Evolutionary conservation across 2,329 filamentous ascomycete genomes (phyloP).

Genomic region (Pseudomassariella vexata): DNA sequence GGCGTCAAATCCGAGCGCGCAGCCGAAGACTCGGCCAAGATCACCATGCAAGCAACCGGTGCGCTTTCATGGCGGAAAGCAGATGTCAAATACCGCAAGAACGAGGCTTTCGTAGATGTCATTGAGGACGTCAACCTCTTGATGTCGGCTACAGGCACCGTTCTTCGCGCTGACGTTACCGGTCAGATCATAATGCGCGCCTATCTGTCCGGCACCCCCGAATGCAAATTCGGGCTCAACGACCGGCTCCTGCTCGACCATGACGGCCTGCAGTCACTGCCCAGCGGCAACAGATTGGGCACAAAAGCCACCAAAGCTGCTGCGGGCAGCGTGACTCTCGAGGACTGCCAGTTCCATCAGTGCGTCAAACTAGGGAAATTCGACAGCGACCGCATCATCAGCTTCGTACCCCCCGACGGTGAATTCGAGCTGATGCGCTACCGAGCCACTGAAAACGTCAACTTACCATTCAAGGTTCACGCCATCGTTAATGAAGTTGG

Average conservation of each 20-base stretch:
- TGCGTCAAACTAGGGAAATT: conserved; percentile 98
- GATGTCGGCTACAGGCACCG: conserved; percentile 96
- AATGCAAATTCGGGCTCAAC: conserved; percentile 98
- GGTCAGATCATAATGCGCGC: conserved; percentile 98
- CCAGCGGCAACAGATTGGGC: conserved; percentile 70
- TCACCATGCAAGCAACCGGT: conserved; percentile 98
- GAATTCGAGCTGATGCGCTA: conserved; percentile 99
- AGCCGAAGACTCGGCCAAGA: conserved; percentile 90
- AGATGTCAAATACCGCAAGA: conserved; percentile 98
- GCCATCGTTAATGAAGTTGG: conserved; percentile 97
- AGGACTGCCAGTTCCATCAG: conserved; percentile 98
- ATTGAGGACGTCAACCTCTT: conserved; percentile 98
- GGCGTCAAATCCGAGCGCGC: conserved; percentile 87
- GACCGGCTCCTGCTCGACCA: conserved; percentile 88
- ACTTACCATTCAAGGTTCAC: conserved; percentile 96
- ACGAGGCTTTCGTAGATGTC: conserved; percentile 98
- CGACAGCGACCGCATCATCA: conserved; percentile 93
- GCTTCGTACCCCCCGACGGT: conserved; percentile 92
- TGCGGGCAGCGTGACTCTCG: conserved; percentile 88
- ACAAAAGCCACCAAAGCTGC: conserved; percentile 92
- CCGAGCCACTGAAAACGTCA: conserved; percentile 96
- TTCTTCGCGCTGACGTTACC: conserved; percentile 91
- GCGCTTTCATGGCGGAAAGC: conserved; percentile 94
- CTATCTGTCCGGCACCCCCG: conserved; percentile 90
- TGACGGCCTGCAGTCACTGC: conserved; percentile 58